A percentile compares a stretch with the other conserved stretches of the same genome.
Evolutionary conservation across 31 red algal species (phyloP).

Genomic region (Endocladia muricata): DNA sequence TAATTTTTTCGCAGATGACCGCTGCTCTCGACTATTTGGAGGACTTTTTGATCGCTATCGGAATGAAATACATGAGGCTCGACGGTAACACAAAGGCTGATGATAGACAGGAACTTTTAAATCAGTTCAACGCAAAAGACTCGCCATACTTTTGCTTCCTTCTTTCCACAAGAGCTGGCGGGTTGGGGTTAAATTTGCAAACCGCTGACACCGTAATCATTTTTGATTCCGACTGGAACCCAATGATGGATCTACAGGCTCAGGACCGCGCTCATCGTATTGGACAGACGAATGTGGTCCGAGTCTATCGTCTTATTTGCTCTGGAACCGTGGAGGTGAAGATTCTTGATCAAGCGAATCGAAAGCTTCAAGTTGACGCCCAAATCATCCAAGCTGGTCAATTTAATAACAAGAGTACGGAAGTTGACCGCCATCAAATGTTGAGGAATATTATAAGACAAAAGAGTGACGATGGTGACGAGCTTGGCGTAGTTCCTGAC

Average conservation of each 20-base stretch:
- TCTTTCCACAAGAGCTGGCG: slow-evolving; percentile 94
- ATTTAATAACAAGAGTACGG: slow-evolving; percentile 92
- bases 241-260: slow-evolving; percentile 99
- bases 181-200: slow-evolving; percentile 95
- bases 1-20: slow-evolving; percentile 98
- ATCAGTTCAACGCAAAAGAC: slow-evolving; percentile 87
- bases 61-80: slow-evolving; percentile 83
- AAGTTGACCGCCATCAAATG: slow-evolving; percentile 77
- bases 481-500: slow-evolving; percentile 39
- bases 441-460: slow-evolving; percentile 76
- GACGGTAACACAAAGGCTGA: slow-evolving; percentile 94
- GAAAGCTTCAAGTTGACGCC: slow-evolving; percentile 85
- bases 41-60: slow-evolving; percentile 59
- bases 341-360: slow-evolving; percentile 85
- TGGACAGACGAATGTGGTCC: slow-evolving; percentile 91
- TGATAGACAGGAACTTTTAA: slow-evolving; percentile 83
- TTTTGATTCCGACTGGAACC: slow-evolving; percentile 99
- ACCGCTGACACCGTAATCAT: slow-evolving; percentile 98
- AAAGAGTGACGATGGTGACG: slow-evolving; percentile 66
- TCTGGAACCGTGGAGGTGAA: slow-evolving; percentile 88
- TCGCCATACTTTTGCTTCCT: slow-evolving; percentile 92
- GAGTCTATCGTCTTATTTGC: slow-evolving; percentile 86
- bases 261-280: slow-evolving; percentile 99
- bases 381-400: slow-evolving; percentile 96
- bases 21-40: slow-evolving; percentile 87